Evolutionary conservation across 441 rosid genomes (phyloP), one percentile per base, ranked within the genome.

Genomic region (Croton laevigatus): DNA sequence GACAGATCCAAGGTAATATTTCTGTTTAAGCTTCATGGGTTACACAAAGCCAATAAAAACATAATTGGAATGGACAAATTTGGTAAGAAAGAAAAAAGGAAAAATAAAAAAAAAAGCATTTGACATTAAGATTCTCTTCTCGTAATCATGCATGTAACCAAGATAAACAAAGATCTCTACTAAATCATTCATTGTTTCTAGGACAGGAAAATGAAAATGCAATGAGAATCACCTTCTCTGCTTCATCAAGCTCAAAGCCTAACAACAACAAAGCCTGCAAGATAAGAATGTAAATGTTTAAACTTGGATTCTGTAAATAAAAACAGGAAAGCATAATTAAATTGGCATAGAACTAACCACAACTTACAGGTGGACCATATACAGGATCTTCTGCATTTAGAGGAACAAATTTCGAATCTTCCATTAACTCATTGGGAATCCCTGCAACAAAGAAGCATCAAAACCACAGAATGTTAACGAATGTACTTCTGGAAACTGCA

Each of bases 301-400:
- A 57, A 68, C 9, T 45, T 68, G 11, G 11, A 45, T 19, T 57
- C 0, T 0, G 32, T 17, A 62, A 32, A 49, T 19, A 22, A 60
- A 38, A 34, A 42, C 55, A 23, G 6, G 37, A 42, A 60, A 16
- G 11, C 22, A 54, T 5, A 66, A 42, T 59, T 58, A 13, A 68
- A 65, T 57, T 38, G 52, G 20, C 22, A 79, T 51, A 58, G 69
- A 71, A 82, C 80, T 71, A 55, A 83, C 85, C 80, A 73, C 80
- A 85, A 90, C 94, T 87, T 83, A 92, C 98, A 80, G 96, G 91
- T 70, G 96, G 94, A 65, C 97, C 97, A 53, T 71, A 88, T 27
- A 66, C 73, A 17, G 91, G 85, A 70, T 87, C 92, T 77, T 90
- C 81, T 16, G 87, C 81, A 69, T 84, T 88, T 65, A 90, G 73